Evolutionary conservation across 306 rosid species (phyloP).

Genomic region (Fagus sylvatica): DNA sequence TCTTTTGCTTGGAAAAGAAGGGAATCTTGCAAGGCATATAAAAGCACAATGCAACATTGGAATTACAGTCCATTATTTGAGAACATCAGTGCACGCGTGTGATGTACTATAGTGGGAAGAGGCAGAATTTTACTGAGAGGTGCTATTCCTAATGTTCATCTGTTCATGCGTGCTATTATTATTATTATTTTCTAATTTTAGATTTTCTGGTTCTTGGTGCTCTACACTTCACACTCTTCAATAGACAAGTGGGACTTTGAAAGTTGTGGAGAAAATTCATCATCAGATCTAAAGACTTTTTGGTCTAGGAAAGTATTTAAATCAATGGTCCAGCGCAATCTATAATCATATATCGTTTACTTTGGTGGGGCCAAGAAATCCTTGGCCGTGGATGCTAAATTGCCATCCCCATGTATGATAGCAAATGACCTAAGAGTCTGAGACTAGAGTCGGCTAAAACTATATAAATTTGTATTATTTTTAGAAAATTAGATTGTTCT

Average conservation of each 20-base stretch:
- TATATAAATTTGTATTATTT: too few relatives aligned
- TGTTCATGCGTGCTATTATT: slow-evolving; percentile 15
- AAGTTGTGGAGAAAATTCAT: slow-evolving; percentile 24
- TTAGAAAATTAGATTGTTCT: neutral
- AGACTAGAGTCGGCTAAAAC: too few relatives aligned
- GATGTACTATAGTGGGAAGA: slow-evolving; percentile 41
- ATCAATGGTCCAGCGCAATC: slow-evolving; percentile 30
- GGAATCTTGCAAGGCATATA: slow-evolving; percentile 66
- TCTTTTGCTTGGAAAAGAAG: slow-evolving; percentile 47
- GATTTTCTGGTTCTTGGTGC: neutral
- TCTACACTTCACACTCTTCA: neutral
- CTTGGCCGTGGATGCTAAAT: neutral
- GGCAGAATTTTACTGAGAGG: slow-evolving; percentile 21
- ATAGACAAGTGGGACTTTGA: neutral
- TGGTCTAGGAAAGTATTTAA: slow-evolving; percentile 10
- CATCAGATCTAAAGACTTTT: slow-evolving; percentile 24
- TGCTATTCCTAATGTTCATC: slow-evolving; percentile 5
- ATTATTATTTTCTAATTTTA: neutral
- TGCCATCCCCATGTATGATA: neutral
- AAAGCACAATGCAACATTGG: slow-evolving; percentile 37
- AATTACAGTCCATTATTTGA: slow-evolving; percentile 47
- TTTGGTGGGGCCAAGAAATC: slow-evolving; percentile 27
- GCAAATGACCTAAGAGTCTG: too few relatives aligned
- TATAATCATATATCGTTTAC: slow-evolving; percentile 10
- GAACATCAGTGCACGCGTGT: slow-evolving; percentile 43